These are phyloP conservation scores for Myochromella boudieri DNA, from an alignment of 768 basidiomycete species.

Conservation along the genomic window DNA sequence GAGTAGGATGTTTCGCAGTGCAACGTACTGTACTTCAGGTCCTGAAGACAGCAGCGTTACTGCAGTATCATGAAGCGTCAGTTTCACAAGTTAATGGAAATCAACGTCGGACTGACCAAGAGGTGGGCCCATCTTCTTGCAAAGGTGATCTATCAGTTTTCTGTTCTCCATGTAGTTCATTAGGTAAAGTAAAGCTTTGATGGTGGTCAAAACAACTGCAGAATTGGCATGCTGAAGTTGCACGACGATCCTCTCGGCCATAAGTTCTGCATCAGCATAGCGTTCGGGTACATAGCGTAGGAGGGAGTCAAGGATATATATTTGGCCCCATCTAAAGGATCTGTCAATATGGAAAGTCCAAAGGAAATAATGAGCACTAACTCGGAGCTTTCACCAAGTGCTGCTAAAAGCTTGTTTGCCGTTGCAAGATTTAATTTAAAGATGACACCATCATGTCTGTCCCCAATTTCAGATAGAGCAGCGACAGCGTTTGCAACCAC, in stretches of 20 bases:
- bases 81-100: slow-evolving; percentile 1
- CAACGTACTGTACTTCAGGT: slow-evolving; percentile 98
- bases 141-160: slow-evolving; percentile 81
- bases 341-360: slow-evolving; percentile 4
- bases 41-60: slow-evolving; percentile 96
- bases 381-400: slow-evolving; percentile 97
- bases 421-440: slow-evolving; percentile 86
- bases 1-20: slow-evolving; percentile 92
- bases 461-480: slow-evolving; percentile 94
- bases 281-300: slow-evolving; percentile 92
- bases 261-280: slow-evolving; percentile 84
- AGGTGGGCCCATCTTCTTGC: slow-evolving; percentile 98
- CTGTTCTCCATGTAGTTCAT: slow-evolving; percentile 99
- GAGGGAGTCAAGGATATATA: slow-evolving; percentile 94
- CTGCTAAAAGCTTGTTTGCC: slow-evolving; percentile 87
- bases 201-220: slow-evolving; percentile 97
- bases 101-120: slow-evolving; percentile 57
- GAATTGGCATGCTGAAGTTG: slow-evolving; percentile 98
- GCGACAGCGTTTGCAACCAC: slow-evolving; percentile 98
- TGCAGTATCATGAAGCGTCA: slow-evolving; percentile 27
- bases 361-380: slow-evolving; percentile 40
- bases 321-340: slow-evolving; percentile 89
- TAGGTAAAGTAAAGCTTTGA: slow-evolving; percentile 92
- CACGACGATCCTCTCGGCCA: slow-evolving; percentile 93
- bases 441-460: slow-evolving; percentile 91